A percentile compares a stretch with the other conserved stretches of the same genome.
Conservation (phyloP, 2,329 filamentous ascomycete genomes). For the Colletotrichum eleusines region DNA sequence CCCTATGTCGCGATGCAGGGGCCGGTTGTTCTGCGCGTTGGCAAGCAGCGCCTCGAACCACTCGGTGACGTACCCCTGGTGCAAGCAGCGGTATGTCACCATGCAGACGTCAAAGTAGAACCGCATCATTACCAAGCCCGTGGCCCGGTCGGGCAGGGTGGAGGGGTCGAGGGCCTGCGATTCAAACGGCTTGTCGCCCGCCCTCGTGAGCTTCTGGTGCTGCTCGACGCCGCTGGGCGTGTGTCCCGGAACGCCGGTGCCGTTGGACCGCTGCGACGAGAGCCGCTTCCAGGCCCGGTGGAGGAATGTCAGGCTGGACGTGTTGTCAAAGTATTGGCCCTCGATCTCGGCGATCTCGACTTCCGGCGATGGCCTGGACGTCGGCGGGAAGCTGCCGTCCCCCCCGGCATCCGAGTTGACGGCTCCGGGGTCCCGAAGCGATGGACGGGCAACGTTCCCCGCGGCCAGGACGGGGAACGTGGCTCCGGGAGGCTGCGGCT, state of each 20-base stretch:
- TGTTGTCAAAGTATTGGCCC: slow-evolving; percentile 67
- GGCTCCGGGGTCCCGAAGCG: neutral
- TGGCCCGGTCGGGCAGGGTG: slow-evolving; percentile 42
- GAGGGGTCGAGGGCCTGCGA: slow-evolving; percentile 27
- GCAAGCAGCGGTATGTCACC: slow-evolving; percentile 69
- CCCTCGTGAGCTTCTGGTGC: slow-evolving; percentile 46
- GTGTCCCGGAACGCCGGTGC: slow-evolving; percentile 45
- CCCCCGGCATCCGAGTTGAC: slow-evolving; percentile 7
- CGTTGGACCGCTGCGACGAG: slow-evolving; percentile 36
- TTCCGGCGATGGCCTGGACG: slow-evolving; percentile 45
- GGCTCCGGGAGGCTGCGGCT: neutral
- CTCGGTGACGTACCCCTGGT: slow-evolving; percentile 61
- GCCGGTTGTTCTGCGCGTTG: slow-evolving; percentile 52
- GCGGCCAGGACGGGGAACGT: neutral
- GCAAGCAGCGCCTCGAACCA: slow-evolving; percentile 59
- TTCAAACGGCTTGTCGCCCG: slow-evolving; percentile 49
- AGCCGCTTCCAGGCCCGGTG: slow-evolving; percentile 66
- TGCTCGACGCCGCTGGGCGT: slow-evolving; percentile 43
- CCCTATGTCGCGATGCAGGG: slow-evolving; percentile 55
- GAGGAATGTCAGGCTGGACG: slow-evolving; percentile 67
- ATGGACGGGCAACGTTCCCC: slow-evolving; percentile 11
- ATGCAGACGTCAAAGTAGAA: slow-evolving; percentile 71
- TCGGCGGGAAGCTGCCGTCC: slow-evolving; percentile 30
- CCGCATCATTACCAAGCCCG: slow-evolving; percentile 44
- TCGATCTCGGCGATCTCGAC: slow-evolving; percentile 55